Evolutionary conservation across 306 rosid genomes (phyloP).

Genomic region (Quercus suber): DNA sequence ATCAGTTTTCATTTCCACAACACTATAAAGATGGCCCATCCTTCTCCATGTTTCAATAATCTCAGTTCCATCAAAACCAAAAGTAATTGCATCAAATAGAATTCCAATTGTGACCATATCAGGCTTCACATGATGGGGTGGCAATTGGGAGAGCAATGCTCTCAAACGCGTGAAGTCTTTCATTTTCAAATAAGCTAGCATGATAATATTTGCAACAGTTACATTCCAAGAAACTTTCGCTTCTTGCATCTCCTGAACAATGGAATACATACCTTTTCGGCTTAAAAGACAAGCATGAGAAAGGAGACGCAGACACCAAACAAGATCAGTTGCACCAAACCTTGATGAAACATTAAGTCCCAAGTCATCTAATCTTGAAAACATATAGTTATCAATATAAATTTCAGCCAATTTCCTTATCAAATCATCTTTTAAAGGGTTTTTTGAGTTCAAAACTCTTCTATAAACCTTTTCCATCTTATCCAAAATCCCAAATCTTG

Average conservation of each 20-base stretch:
- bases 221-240: constrained; percentile 44
- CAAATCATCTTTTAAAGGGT: constrained; percentile 49
- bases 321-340: constrained; percentile 44
- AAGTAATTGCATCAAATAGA: constrained; percentile 50
- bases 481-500: constrained; percentile 56
- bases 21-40: constrained; percentile 40
- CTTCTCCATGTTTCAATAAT: constrained; percentile 53
- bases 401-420: constrained; percentile 59
- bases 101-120: constrained; percentile 62
- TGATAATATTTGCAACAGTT: constrained; percentile 48
- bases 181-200: constrained; percentile 67
- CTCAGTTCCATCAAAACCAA: constrained; percentile 50
- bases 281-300: constrained; percentile 66
- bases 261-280: constrained; percentile 57
- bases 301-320: constrained; percentile 66
- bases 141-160: constrained; percentile 38
- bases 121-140: constrained; percentile 40
- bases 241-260: constrained; percentile 50
- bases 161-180: constrained; percentile 59
- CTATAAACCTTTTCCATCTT: constrained; percentile 66
- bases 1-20: constrained; percentile 64
- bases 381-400: constrained; percentile 59
- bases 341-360: constrained; percentile 48
- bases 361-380: constrained; percentile 58
- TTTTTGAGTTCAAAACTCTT: constrained; percentile 41